Percentiles rank a stretch among this genome's conserved stretches.
phyloP scores from a whole-genome alignment of 352 stramenopile genomes.

The Saprolegnia parasitica region DNA sequence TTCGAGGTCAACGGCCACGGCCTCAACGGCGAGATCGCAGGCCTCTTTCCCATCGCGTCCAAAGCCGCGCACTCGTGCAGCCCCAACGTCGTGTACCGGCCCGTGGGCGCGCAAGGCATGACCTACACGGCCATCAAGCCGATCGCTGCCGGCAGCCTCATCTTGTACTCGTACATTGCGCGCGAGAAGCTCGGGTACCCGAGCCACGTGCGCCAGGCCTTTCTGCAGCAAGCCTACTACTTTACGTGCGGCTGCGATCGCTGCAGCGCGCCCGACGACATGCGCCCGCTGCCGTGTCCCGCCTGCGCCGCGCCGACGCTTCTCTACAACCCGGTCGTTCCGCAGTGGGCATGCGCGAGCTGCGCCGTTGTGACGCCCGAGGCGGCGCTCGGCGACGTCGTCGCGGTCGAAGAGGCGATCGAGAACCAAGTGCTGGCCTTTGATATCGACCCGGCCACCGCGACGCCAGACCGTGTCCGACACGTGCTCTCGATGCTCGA shows the following conservation, averaged over 20 bases:
- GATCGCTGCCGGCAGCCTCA: neutral
- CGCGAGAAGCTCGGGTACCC: constrained; percentile 18
- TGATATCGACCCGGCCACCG: neutral
- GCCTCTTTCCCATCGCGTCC: constrained; percentile 7
- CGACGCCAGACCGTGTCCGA: neutral
- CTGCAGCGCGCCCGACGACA: neutral
- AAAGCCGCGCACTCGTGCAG: constrained; percentile 12
- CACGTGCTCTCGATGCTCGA: neutral
- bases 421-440: constrained; percentile 5
- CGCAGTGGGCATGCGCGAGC: neutral
- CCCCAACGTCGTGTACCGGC: constrained; percentile 10
- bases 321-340: neutral
- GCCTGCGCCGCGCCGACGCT: neutral
- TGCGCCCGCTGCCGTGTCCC: constrained; percentile 1
- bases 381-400: neutral
- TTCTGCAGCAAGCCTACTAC: constrained; percentile 10
- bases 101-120: neutral
- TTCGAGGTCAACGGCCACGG: constrained; percentile 16
- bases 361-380: neutral
- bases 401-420: neutral
- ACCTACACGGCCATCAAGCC: constrained; percentile 6
- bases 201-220: constrained; percentile 9
- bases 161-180: constrained; percentile 18
- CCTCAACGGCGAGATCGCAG: neutral
- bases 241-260: constrained; percentile 3